Evolutionary conservation across 208 protist species (phyloP), one percentile per base, ranked within the genome.

Genomic region (Trypanosoma melophagium): DNA sequence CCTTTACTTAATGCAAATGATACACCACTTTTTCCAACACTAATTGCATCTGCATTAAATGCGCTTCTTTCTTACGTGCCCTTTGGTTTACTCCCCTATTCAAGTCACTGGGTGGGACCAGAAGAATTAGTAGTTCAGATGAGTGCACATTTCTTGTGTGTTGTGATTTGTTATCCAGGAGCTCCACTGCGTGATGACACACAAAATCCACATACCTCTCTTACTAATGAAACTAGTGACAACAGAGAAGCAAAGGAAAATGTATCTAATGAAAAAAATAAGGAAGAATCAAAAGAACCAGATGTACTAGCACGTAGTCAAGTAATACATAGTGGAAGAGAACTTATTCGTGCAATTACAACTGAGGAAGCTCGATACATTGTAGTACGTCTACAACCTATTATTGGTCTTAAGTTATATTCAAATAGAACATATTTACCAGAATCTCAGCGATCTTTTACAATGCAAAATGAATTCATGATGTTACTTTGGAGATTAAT

Each of bases 401-500:
- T 93, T 35, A 77, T 95, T 38, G 70, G 80, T 8, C 73, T 93
- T 17, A 81, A 80, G 25, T 67, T 74, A 49, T 92, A 88, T 76
- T 64, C 80, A 5, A 75, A 77, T 44, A 80, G 81, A 61, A 95
- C 84, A 19, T 79, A 80, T 67, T 70, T 93, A 16, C 89, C 89
- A 12, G 83, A 85, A 45, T 94, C 92, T 17, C 86, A 93, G 64
- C 76, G 60, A 31, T 71, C 42, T 21, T 80, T 94, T 22, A 4
- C 53, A 38, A 81, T 72, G 8, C 79, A 92, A 40, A 79, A 90
- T 62, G 84, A 93, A 64, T 83, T 92, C 16, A 86, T 96, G 79
- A 66, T 94, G 74, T 76, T 96, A 22, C 73, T 96, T n/a, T 94
- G 85, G 81, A 79, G 86, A 64, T 77, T 96, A 25, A 67, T 96